phyloP scores from a whole-genome alignment of 352 stramenopile species.

The Pythium aquatile region DNA sequence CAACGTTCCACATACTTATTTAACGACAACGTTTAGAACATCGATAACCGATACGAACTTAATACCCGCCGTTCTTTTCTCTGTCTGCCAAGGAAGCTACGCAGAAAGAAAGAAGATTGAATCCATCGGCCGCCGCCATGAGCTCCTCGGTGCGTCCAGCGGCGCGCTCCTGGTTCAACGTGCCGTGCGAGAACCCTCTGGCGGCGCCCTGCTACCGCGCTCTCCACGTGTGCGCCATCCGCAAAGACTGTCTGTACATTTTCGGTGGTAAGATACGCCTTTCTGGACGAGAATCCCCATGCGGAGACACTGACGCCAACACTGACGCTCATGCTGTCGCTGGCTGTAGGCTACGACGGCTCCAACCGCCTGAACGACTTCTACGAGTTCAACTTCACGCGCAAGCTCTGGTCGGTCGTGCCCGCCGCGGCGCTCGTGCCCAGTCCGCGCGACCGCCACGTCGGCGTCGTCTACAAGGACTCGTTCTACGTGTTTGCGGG shows the following conservation, averaged over 20 bases:
- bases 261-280: conserved; percentile 70
- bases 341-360: conserved; percentile 83
- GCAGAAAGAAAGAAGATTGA: conserved; percentile 3
- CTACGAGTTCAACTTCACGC: conserved; percentile 91
- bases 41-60: not conserved
- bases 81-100: not conserved
- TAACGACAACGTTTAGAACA: not conserved
- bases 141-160: conserved; percentile 39
- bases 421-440: conserved; percentile 65
- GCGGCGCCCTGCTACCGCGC: conserved; percentile 89
- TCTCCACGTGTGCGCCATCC: conserved; percentile 90
- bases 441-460: conserved; percentile 92
- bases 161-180: conserved; percentile 65
- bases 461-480: conserved; percentile 91
- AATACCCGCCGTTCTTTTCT: not conserved
- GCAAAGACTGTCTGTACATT: conserved; percentile 92
- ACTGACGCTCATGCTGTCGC: not conserved
- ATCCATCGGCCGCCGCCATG: conserved; percentile 19
- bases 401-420: conserved; percentile 75
- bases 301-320: not conserved
- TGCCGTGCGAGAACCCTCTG: conserved; percentile 80
- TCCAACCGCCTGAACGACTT: conserved; percentile 93
- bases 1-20: not conserved
- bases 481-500: conserved; percentile 95
- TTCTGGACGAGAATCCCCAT: not conserved